Conservation (phyloP, 257 asterid species). For the Solanum bulbocastanum region DNA sequence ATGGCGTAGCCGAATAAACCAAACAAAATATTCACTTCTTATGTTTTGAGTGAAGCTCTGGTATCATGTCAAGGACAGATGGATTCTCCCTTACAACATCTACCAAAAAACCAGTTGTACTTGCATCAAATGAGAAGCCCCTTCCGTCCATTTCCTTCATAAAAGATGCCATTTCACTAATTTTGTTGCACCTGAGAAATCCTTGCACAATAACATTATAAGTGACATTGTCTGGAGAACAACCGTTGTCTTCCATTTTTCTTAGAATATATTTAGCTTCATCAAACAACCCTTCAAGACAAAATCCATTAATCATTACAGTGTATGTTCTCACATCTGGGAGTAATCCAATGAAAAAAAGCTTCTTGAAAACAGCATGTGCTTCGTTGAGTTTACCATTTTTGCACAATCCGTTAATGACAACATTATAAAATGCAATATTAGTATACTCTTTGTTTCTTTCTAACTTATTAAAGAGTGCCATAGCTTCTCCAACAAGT, state of each 20-base stretch:
- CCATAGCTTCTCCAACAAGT: neutral
- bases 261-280: neutral
- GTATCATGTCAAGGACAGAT: neutral
- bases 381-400: neutral
- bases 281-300: neutral
- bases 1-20: neutral
- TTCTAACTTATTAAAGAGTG: neutral
- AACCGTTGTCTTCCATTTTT: neutral
- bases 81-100: neutral
- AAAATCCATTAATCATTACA: neutral
- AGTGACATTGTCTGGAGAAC: neutral
- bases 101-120: neutral
- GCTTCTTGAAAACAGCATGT: neutral
- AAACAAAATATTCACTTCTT: neutral
- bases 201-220: neutral
- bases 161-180: neutral
- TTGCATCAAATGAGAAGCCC: neutral
- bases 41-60: neutral
- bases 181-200: neutral
- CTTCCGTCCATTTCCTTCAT: conserved; percentile 7
- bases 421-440: neutral
- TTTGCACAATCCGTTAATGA: neutral
- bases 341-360: neutral
- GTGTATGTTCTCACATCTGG: neutral
- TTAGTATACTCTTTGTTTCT: neutral